Evolutionary conservation across 2,329 filamentous ascomycete genomes (phyloP).

Genomic region (Hypomyces perniciosus): DNA sequence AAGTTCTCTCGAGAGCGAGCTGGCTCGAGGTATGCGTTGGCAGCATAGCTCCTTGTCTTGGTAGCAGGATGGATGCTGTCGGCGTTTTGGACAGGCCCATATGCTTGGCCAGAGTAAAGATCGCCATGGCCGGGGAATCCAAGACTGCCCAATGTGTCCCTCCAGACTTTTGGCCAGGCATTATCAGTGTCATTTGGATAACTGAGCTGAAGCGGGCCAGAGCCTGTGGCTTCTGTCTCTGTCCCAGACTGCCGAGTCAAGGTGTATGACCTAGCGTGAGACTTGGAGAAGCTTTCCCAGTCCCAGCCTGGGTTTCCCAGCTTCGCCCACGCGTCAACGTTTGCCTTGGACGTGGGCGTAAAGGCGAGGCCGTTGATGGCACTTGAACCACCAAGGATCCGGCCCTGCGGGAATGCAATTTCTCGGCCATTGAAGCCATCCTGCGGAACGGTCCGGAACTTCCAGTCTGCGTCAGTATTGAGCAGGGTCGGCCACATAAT

Average conservation of each 20-base stretch:
- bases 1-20: constrained; percentile 27
- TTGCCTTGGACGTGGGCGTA: constrained; percentile 10
- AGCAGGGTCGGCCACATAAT: constrained; percentile 21
- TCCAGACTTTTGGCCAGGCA: constrained; percentile 3
- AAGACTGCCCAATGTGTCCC: not conserved
- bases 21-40: constrained; percentile 26
- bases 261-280: constrained; percentile 25
- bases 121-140: constrained; percentile 16
- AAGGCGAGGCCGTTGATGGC: constrained; percentile 24
- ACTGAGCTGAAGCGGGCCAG: constrained; percentile 22
- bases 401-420: constrained; percentile 18
- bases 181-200: constrained; percentile 2
- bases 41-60: constrained; percentile 28
- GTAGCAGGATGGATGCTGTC: constrained; percentile 25
- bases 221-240: constrained; percentile 20
- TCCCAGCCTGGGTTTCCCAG: constrained; percentile 24
- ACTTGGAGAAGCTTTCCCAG: constrained; percentile 20
- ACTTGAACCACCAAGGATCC: constrained; percentile 23
- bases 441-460: constrained; percentile 21
- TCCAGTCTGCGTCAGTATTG: constrained; percentile 22
- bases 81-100: constrained; percentile 27
- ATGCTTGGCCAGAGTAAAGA: constrained; percentile 22
- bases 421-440: constrained; percentile 14
- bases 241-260: constrained; percentile 18
- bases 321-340: constrained; percentile 19